Evolutionary conservation across 352 stramenopile genomes (phyloP).

Genomic region (Phytopythium vexans): DNA sequence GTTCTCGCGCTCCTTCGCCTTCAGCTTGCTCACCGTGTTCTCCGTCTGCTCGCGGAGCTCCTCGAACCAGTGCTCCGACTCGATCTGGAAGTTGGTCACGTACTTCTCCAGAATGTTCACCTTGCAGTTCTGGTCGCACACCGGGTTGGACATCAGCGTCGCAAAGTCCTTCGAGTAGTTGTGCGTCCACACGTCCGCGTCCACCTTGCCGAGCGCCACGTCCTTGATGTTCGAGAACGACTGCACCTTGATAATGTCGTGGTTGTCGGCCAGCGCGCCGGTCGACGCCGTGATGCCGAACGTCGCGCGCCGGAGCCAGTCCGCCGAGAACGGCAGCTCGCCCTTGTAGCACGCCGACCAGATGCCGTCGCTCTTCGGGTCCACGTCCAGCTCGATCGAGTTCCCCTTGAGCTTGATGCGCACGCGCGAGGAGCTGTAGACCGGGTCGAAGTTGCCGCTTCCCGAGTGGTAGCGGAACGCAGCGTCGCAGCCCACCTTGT

Average conservation of each 20-base stretch:
- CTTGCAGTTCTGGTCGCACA: constrained; percentile 81
- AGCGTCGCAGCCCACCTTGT: constrained; percentile 71
- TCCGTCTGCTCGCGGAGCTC: constrained; percentile 75
- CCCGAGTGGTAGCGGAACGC: constrained; percentile 75
- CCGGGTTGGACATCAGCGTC: constrained; percentile 45
- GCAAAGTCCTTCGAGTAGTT: constrained; percentile 86
- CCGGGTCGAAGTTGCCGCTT: constrained; percentile 65
- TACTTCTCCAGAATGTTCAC: constrained; percentile 80
- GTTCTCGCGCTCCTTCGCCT: constrained; percentile 68
- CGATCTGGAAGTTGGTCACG: constrained; percentile 76
- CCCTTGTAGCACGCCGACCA: constrained; percentile 72
- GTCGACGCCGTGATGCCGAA: constrained; percentile 78
- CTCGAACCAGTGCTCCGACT: constrained; percentile 84
- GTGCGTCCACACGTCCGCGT: constrained; percentile 74
- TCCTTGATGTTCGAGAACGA: constrained; percentile 65
- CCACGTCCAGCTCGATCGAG: constrained; percentile 56
- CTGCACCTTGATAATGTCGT: constrained; percentile 71
- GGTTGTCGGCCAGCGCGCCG: constrained; percentile 76
- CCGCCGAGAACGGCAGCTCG: constrained; percentile 51
- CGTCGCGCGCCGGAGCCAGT: constrained; percentile 64
- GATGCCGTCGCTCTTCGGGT: constrained; percentile 43
- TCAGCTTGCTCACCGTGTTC: constrained; percentile 73
- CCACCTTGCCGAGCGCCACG: constrained; percentile 41
- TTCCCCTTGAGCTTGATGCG: constrained; percentile 60
- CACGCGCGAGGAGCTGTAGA: constrained; percentile 66